Evolutionary conservation across 208 protist species (phyloP).

Genomic region (Plasmodiophora brassicae): DNA sequence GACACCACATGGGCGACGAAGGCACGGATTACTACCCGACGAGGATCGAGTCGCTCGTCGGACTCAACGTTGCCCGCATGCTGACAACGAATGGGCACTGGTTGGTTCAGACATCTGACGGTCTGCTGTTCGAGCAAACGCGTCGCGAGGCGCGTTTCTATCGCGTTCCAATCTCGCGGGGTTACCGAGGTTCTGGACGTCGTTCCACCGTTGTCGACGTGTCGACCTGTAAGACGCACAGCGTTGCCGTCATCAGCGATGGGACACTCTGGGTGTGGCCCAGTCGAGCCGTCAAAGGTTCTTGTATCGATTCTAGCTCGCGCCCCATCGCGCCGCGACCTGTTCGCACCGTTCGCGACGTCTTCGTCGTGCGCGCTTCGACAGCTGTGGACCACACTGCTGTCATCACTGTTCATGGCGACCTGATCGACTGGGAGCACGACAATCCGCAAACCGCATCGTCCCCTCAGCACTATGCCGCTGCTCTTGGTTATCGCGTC

Average conservation of each 20-base stretch:
- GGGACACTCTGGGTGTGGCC: background rate
- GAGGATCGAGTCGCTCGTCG: background rate
- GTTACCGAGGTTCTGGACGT: background rate
- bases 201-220: background rate
- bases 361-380: background rate
- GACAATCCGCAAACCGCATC: background rate
- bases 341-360: background rate
- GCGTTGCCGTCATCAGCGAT: background rate
- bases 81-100: slow-evolving; percentile 23
- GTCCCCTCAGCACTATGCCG: background rate
- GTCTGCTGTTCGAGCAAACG: background rate
- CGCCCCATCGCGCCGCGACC: background rate
- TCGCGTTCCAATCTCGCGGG: background rate
- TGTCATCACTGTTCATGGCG: background rate
- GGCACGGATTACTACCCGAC: background rate
- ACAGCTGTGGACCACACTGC: background rate
- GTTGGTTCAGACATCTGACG: background rate
- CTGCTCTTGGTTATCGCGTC: background rate
- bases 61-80: background rate
- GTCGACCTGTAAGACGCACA: background rate
- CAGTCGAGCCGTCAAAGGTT: slow-evolving; percentile 10
- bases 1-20: slow-evolving; percentile 12
- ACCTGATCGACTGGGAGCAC: slow-evolving; percentile 19
- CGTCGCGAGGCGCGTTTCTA: background rate
- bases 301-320: background rate